Conservation (phyloP, 768 basidiomycete species). For the Boletellus ananiceps region DNA sequence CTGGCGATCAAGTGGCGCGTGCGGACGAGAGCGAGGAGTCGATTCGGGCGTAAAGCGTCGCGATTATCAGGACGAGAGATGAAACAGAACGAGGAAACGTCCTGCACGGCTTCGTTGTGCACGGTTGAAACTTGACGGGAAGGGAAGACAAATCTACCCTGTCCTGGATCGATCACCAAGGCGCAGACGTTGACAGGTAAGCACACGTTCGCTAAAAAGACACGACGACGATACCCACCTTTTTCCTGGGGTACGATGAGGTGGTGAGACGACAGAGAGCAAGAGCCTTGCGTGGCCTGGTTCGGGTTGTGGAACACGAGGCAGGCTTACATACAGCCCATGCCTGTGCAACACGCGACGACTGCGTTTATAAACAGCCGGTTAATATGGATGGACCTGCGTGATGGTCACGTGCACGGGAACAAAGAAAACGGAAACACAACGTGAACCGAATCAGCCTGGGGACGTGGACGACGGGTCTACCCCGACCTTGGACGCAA, state of each 20-base stretch:
- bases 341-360: slow-evolving; percentile 11
- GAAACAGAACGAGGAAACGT: slow-evolving; percentile 24
- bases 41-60: slow-evolving; percentile 15
- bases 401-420: slow-evolving; percentile 21
- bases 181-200: background rate
- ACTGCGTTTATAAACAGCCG: background rate
- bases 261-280: slow-evolving; percentile 22
- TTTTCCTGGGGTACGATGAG: slow-evolving; percentile 19
- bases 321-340: slow-evolving; percentile 25
- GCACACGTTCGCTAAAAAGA: background rate
- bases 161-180: background rate
- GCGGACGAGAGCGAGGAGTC: slow-evolving; percentile 6
- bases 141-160: slow-evolving; percentile 4
- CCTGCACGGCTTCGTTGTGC: slow-evolving; percentile 28
- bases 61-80: slow-evolving; percentile 20
- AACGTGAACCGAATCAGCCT: too few relatives aligned
- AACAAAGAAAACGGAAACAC: background rate
- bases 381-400: slow-evolving; percentile 11
- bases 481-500: background rate
- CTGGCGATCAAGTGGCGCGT: slow-evolving; percentile 9
- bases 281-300: slow-evolving; percentile 19
- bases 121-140: slow-evolving; percentile 2
- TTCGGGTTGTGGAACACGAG: slow-evolving; percentile 28
- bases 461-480: background rate
- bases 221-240: slow-evolving; percentile 17